Evolutionary conservation across 2,329 filamentous ascomycete species (phyloP), one percentile per base, ranked within the genome.

Genomic region (Coniochaeta sp.): DNA sequence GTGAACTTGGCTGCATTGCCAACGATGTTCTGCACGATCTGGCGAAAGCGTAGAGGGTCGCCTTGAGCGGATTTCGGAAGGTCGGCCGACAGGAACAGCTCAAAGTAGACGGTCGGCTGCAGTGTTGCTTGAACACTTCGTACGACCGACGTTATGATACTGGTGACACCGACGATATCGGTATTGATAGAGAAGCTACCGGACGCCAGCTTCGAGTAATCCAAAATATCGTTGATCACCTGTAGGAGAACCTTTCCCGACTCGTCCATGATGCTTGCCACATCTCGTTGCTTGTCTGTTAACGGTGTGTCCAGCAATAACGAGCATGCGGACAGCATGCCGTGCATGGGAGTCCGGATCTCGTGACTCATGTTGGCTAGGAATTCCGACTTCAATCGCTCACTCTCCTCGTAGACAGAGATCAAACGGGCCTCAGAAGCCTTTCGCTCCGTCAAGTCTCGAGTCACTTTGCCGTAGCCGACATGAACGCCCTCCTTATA

Each of bases 171-270:
- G 60, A 87, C 72, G 34, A 80, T 71, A 64, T 84, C 81, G 16
- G 80, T 70, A 55, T 75, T 80, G 58, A 87, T 75, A 2, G 82
- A 81, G 62, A 87, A 84, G 38, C 76, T 79, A n/a, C 83, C 82
- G 0, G 83, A 83, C 0, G 81, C 79, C 6, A 87, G 74, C 64
- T 87, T 87, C 10, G 84, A 86, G 66, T 85, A 87, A 70, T 88
- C 85, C n/a, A 88, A 75, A 54, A 88, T 85, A 62, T 87, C 83
- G 65, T 88, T 86, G 68, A 88, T 86, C 56, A 87, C 79, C 63
- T 83, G 81, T 19, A 87, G 71, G 24, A 87, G 73, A 2, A 86
- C 75, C 22, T 80, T 77, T 1, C 81, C 83, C 0, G 84, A 86
- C 60, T 86, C 82, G 63, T 84, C 77, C 59, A 87, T 82, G 54